Evolutionary conservation across 75 land plant genomes (phyloP).

Genomic region (Pinus albicaulis): DNA sequence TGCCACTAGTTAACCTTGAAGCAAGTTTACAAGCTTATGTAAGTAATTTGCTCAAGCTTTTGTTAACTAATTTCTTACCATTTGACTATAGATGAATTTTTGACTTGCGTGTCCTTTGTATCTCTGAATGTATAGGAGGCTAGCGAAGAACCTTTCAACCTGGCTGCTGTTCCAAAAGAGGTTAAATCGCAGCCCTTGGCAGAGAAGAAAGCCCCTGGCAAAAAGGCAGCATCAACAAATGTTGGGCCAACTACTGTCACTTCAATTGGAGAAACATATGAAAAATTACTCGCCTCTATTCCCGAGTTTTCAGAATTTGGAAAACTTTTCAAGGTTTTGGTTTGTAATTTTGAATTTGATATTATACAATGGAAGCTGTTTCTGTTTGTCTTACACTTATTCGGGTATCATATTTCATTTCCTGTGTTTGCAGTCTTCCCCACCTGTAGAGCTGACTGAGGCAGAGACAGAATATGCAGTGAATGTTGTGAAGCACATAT

Average conservation of each 20-base stretch:
- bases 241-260: conserved; percentile 41
- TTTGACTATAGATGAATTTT: neutral
- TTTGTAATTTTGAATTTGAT: neutral
- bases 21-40: conserved; percentile 87
- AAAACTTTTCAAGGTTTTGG: conserved; percentile 85
- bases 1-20: conserved; percentile 87
- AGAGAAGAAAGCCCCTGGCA: conserved; percentile 91
- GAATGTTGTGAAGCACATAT: conserved; percentile 92
- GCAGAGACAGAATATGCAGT: conserved; percentile 97
- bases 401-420: neutral
- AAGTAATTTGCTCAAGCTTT: conserved; percentile 17
- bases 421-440: conserved; percentile 67
- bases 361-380: neutral
- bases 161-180: conserved; percentile 76
- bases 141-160: conserved; percentile 82
- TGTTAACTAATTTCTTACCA: neutral
- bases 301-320: conserved; percentile 88
- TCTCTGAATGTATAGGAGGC: conserved; percentile 49
- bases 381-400: neutral
- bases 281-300: conserved; percentile 73
- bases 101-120: neutral
- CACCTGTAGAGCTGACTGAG: conserved; percentile 93
- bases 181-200: conserved; percentile 73
- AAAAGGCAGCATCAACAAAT: conserved; percentile 73
- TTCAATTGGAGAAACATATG: conserved; percentile 69